Evolutionary conservation across 306 rosid species (phyloP).

Genomic region (Castanopsis chinensis): DNA sequence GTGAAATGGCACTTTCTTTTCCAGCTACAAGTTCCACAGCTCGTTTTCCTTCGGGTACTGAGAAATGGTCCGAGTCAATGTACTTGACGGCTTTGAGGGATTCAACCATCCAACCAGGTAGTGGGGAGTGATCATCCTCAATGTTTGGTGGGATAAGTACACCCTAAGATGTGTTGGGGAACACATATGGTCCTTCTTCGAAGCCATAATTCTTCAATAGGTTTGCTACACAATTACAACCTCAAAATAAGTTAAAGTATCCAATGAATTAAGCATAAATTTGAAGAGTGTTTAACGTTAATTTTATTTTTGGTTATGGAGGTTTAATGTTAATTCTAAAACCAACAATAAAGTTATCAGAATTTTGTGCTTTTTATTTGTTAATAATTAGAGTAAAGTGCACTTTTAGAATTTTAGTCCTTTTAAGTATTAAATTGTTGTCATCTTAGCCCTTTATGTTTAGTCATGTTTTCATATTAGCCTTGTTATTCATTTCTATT

Average conservation of each 20-base stretch:
- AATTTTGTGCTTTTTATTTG: too few relatives aligned
- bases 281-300: too few relatives aligned
- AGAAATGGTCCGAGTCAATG: slow-evolving; percentile 79
- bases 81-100: slow-evolving; percentile 93
- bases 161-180: slow-evolving; percentile 84
- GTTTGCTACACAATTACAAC: slow-evolving; percentile 43
- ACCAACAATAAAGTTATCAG: too few relatives aligned
- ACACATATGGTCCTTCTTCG: slow-evolving; percentile 81
- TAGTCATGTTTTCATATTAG: too few relatives aligned
- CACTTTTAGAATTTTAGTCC: too few relatives aligned
- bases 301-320: too few relatives aligned
- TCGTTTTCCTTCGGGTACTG: slow-evolving; percentile 71
- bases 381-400: too few relatives aligned
- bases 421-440: too few relatives aligned
- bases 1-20: slow-evolving; percentile 95
- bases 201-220: slow-evolving; percentile 76
- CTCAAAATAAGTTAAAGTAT: background rate
- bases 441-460: too few relatives aligned
- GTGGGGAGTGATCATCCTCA: slow-evolving; percentile 87
- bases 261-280: too few relatives aligned
- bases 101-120: slow-evolving; percentile 98
- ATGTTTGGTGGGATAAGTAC: slow-evolving; percentile 92
- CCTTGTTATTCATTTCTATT: too few relatives aligned
- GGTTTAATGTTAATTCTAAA: too few relatives aligned
- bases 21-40: slow-evolving; percentile 90